Percentiles rank a stretch among this genome's conserved stretches.
Evolutionary conservation across 2,329 filamentous ascomycete genomes (phyloP).

Genomic region (Phaeosphaeriaceae sp.): DNA sequence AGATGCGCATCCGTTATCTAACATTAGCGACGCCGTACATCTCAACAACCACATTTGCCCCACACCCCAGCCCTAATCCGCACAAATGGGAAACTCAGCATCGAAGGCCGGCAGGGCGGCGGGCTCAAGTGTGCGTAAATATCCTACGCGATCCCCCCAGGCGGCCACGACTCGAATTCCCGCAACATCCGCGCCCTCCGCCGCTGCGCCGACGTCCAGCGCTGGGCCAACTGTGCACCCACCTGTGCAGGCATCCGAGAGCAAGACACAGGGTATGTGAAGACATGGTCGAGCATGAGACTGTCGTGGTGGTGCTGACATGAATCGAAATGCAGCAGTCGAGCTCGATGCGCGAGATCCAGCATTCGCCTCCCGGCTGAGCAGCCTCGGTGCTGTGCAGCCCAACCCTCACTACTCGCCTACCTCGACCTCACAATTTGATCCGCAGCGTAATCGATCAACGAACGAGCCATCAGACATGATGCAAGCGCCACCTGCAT

Average conservation of each 20-base stretch:
- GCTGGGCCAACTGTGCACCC: slow-evolving; percentile 52
- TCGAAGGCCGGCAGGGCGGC: slow-evolving; percentile 63
- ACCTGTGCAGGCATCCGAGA: slow-evolving; percentile 46
- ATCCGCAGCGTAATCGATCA: slow-evolving; percentile 37
- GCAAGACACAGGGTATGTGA: slow-evolving; percentile 48
- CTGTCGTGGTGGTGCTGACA: not conserved
- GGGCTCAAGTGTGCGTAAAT: slow-evolving; percentile 60
- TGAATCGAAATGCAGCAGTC: slow-evolving; percentile 55
- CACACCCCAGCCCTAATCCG: slow-evolving; percentile 12
- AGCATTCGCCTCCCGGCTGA: slow-evolving; percentile 81
- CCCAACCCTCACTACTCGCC: slow-evolving; percentile 64
- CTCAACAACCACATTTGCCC: slow-evolving; percentile 29
- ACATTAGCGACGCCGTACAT: slow-evolving; percentile 29
- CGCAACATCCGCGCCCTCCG: slow-evolving; percentile 37
- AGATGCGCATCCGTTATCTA: slow-evolving; percentile 18
- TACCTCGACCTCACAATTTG: slow-evolving; percentile 58
- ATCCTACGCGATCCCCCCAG: slow-evolving; percentile 58
- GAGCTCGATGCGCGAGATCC: slow-evolving; percentile 68
- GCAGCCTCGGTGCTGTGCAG: slow-evolving; percentile 65
- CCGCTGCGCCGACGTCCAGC: slow-evolving; percentile 35
- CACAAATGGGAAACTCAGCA: slow-evolving; percentile 63
- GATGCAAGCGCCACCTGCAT: slow-evolving; percentile 39
- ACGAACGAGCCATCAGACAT: slow-evolving; percentile 36
- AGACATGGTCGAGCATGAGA: not conserved
- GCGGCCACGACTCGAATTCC: slow-evolving; percentile 38